These are phyloP conservation scores for Pythium guiyangense DNA, from an alignment of 352 stramenopile species.

Conservation along the genomic window DNA sequence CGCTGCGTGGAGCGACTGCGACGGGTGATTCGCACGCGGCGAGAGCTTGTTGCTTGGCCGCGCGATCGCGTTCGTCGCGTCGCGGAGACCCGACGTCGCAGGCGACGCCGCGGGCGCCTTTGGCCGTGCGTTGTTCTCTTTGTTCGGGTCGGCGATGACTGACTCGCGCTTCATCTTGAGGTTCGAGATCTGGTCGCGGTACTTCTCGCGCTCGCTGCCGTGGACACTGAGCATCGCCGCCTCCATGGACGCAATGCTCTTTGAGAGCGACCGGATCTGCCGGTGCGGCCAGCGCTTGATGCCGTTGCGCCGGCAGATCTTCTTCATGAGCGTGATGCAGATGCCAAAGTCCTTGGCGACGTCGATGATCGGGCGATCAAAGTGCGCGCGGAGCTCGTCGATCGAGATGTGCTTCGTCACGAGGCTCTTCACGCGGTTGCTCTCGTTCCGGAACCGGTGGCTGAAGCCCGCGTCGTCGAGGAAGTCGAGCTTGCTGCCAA, in stretches of 20 bases:
- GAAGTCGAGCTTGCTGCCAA: slow-evolving; percentile 72
- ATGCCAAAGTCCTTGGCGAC: slow-evolving; percentile 89
- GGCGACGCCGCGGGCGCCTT: slow-evolving; percentile 28
- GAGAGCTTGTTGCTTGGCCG: too few species aligned
- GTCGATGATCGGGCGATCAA: slow-evolving; percentile 85
- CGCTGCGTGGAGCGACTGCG: too few species aligned
- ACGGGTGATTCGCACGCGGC: too few species aligned
- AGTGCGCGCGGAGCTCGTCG: slow-evolving; percentile 78
- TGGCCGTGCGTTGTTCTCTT: slow-evolving; percentile 48
- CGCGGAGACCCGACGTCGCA: too few species aligned
- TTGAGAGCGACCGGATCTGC: slow-evolving; percentile 76
- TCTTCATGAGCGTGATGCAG: slow-evolving; percentile 89
- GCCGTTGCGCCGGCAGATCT: slow-evolving; percentile 62
- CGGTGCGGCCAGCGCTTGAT: slow-evolving; percentile 71
- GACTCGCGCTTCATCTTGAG: slow-evolving; percentile 83
- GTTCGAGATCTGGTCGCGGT: slow-evolving; percentile 79
- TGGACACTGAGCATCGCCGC: slow-evolving; percentile 82
- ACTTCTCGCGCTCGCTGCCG: slow-evolving; percentile 76
- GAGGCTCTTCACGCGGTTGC: slow-evolving; percentile 83
- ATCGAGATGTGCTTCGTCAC: slow-evolving; percentile 89
- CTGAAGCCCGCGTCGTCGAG: slow-evolving; percentile 69
- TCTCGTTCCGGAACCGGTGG: slow-evolving; percentile 77
- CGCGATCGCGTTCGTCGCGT: too few species aligned
- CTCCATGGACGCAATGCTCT: slow-evolving; percentile 88
- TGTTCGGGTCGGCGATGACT: slow-evolving; percentile 85